Conservation (phyloP, 164 flowering plant genomes). For the Vitis cinerea region DNA sequence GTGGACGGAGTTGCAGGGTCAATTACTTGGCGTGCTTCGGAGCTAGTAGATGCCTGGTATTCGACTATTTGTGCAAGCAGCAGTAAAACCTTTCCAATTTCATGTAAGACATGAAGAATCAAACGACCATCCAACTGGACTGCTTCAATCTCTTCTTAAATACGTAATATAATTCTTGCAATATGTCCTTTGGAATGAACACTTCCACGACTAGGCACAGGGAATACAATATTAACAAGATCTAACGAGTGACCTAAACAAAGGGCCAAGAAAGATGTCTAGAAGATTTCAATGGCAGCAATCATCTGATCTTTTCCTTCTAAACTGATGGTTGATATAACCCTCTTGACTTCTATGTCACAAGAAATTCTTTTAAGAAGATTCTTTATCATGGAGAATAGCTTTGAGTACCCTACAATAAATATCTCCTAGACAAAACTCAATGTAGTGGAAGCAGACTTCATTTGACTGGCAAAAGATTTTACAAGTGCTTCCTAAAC, state of each 20-base stretch:
- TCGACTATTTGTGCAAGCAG: conserved; percentile 84
- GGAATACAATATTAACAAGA: conserved; percentile 76
- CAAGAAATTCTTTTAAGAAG: conserved; percentile 85
- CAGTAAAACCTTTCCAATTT: conserved; percentile 72
- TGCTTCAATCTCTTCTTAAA: conserved; percentile 93
- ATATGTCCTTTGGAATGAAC: conserved; percentile 93
- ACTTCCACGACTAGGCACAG: conserved; percentile 77
- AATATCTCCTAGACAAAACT: conserved; percentile 95
- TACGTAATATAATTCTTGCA: conserved; percentile 61
- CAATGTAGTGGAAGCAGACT: conserved; percentile 83
- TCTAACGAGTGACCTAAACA: conserved; percentile 82
- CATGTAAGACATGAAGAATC: conserved; percentile 85
- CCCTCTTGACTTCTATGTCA: conserved; percentile 93
- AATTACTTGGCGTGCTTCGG: conserved; percentile 85
- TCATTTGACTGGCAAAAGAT: conserved; percentile 88
- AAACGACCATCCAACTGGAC: conserved; percentile 79
- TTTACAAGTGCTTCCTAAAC: conserved; percentile 95
- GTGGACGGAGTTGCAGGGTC: conserved; percentile 58
- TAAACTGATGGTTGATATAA: conserved; percentile 68
- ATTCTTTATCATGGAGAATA: conserved; percentile 72
- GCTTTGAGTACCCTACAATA: conserved; percentile 86
- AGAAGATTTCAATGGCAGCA: conserved; percentile 74
- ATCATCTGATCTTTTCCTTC: conserved; percentile 83
- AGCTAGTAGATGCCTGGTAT: conserved; percentile 94
- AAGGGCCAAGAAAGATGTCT: conserved; percentile 74